Conservation (phyloP, 306 rosid species). For the Cucumis melo region DNA sequence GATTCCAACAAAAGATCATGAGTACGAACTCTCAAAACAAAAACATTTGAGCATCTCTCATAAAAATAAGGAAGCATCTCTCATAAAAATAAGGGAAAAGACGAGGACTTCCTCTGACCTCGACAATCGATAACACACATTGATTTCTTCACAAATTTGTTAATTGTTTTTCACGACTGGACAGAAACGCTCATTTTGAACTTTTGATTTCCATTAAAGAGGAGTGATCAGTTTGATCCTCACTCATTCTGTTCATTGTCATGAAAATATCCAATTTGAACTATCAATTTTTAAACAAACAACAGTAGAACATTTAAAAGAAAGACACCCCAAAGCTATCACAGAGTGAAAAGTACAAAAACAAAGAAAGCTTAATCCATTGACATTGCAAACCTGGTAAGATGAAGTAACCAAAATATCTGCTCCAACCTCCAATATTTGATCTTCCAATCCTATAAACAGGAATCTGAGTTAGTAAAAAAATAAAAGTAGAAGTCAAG, state of each 20-base stretch:
- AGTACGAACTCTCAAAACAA: no score
- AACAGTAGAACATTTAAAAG: neutral
- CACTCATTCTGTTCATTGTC: neutral
- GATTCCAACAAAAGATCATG: no score
- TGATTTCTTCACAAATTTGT: no score
- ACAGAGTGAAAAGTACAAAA: neutral
- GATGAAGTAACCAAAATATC: slow-evolving; percentile 76
- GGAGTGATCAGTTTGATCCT: neutral
- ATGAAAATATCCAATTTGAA: neutral
- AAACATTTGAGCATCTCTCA: no score
- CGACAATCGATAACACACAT: no score
- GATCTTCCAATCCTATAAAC: slow-evolving; percentile 60
- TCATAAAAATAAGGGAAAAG: no score
- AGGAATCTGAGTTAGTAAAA: slow-evolving; percentile 8
- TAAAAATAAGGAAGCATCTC: no score
- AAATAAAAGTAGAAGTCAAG: neutral
- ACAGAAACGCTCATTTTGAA: neutral
- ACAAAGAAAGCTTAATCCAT: neutral
- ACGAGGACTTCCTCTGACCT: no score
- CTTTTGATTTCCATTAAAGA: neutral
- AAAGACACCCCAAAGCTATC: neutral
- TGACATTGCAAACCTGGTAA: slow-evolving; percentile 47
- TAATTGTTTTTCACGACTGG: neutral
- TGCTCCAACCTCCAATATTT: slow-evolving; percentile 67
- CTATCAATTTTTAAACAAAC: neutral